These are phyloP conservation scores for Phoma sp. DNA, from an alignment of 2,329 filamentous ascomycete species.

Conservation along the genomic window DNA sequence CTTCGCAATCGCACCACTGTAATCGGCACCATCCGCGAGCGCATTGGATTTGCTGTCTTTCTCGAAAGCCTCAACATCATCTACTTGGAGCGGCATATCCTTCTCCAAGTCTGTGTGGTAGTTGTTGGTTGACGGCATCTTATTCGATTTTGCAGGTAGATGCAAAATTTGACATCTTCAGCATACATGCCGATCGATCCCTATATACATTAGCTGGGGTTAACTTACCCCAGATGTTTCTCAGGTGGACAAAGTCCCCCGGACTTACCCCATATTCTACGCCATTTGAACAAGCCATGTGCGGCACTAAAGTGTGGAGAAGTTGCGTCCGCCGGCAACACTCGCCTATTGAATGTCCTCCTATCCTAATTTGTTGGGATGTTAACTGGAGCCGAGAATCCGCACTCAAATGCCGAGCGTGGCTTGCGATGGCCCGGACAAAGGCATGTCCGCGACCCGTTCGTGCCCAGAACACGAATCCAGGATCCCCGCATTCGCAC, in stretches of 20 bases:
- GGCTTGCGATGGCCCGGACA: conserved; percentile 15
- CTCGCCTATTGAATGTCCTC: neutral
- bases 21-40: conserved; percentile 20
- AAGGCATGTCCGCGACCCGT: conserved; percentile 15
- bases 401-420: neutral
- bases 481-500: neutral
- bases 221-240: conserved; percentile 29
- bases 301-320: neutral
- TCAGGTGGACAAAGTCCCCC: conserved; percentile 15
- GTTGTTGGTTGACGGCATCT: conserved; percentile 16
- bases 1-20: conserved; percentile 31
- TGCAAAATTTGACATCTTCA: neutral
- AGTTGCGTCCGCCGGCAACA: neutral
- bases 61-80: conserved; percentile 25
- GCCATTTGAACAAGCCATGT: neutral
- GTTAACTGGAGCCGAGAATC: no score
- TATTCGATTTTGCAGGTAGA: neutral
- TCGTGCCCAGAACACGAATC: no score
- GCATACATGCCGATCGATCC: neutral
- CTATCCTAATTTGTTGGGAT: no score
- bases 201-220: conserved; percentile 27
- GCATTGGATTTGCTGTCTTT: conserved; percentile 18
- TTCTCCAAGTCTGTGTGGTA: conserved; percentile 24
- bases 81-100: conserved; percentile 22
- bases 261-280: conserved; percentile 33